Evolutionary conservation across 2,329 filamentous ascomycete species (phyloP).

Genomic region (Aspergillus pseudonomiae): DNA sequence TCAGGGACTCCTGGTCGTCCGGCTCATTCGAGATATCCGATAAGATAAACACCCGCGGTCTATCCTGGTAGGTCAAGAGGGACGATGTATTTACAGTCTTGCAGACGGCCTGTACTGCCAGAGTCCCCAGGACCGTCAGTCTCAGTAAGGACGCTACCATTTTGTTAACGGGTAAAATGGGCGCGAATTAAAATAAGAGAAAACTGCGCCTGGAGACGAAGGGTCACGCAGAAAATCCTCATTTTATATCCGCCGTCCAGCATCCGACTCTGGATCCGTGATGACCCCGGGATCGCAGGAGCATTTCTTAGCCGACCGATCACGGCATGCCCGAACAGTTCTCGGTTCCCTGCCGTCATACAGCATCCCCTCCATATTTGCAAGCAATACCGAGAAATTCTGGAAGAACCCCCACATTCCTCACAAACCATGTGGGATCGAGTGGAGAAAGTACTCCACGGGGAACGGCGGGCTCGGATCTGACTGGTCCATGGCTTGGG

Average conservation of each 20-base stretch:
- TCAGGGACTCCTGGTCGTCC: conserved; percentile 29
- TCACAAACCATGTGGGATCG: not conserved
- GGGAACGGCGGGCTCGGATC: not conserved
- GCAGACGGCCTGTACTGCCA: not conserved
- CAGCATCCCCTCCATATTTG: not conserved
- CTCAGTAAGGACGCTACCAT: not conserved
- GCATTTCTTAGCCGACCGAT: not conserved
- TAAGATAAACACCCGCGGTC: conserved; percentile 24
- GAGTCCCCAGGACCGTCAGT: not conserved
- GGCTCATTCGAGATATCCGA: conserved; percentile 8
- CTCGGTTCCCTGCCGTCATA: not conserved
- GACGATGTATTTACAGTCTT: not conserved
- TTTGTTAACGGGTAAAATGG: not conserved
- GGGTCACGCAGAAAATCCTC: not conserved
- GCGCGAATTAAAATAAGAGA: not conserved
- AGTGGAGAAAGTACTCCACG: not conserved
- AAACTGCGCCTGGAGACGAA: too few species aligned
- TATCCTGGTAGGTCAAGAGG: not conserved
- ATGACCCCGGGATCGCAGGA: not conserved
- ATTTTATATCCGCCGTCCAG: not conserved
- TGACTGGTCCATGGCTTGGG: not conserved
- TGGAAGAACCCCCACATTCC: not conserved
- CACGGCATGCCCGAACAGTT: not conserved
- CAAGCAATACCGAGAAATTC: not conserved
- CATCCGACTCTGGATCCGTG: not conserved